Conservation (phyloP, 768 basidiomycete species). For the Boletus tylopilopsis region DNA sequence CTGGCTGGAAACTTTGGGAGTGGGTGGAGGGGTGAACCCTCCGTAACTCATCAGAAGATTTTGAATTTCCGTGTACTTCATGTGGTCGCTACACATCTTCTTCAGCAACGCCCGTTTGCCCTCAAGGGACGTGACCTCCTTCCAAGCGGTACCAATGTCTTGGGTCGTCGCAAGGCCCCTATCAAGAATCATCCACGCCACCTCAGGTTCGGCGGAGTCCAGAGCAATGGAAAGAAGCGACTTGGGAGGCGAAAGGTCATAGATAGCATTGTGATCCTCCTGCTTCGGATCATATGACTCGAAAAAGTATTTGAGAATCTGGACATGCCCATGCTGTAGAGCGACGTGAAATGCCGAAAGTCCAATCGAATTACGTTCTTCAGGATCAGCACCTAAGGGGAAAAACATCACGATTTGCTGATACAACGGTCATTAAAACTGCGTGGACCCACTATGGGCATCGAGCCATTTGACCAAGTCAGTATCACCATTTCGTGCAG, state of each 20-base stretch:
- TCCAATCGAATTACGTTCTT: slow-evolving; percentile 58
- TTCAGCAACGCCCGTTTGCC: slow-evolving; percentile 25
- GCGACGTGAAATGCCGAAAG: slow-evolving; percentile 68
- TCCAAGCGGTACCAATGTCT: slow-evolving; percentile 53
- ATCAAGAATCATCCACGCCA: slow-evolving; percentile 62
- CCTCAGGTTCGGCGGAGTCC: slow-evolving; percentile 57
- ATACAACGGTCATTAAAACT: slow-evolving; percentile 21
- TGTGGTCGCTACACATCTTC: slow-evolving; percentile 24
- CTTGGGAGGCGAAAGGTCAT: slow-evolving; percentile 37
- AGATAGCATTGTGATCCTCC: slow-evolving; percentile 47
- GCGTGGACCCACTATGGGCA: slow-evolving; percentile 54
- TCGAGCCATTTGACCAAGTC: slow-evolving; percentile 67
- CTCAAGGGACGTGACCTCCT: slow-evolving; percentile 39
- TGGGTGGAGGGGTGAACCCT: slow-evolving; percentile 45
- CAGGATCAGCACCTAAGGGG: slow-evolving; percentile 61
- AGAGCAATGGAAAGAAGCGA: slow-evolving; percentile 55
- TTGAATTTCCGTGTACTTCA: slow-evolving; percentile 47
- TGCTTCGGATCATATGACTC: slow-evolving; percentile 54
- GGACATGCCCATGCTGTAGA: slow-evolving; percentile 47
- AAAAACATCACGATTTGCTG: slow-evolving; percentile 17
- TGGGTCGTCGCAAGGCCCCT: slow-evolving; percentile 46
- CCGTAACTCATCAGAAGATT: slow-evolving; percentile 51
- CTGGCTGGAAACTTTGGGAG: slow-evolving; percentile 19
- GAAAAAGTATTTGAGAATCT: slow-evolving; percentile 59
- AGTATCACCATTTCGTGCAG: slow-evolving; percentile 49